These are phyloP conservation scores for Selenicereus undatus DNA, from an alignment of 148 eudicot species.

Conservation along the genomic window DNA sequence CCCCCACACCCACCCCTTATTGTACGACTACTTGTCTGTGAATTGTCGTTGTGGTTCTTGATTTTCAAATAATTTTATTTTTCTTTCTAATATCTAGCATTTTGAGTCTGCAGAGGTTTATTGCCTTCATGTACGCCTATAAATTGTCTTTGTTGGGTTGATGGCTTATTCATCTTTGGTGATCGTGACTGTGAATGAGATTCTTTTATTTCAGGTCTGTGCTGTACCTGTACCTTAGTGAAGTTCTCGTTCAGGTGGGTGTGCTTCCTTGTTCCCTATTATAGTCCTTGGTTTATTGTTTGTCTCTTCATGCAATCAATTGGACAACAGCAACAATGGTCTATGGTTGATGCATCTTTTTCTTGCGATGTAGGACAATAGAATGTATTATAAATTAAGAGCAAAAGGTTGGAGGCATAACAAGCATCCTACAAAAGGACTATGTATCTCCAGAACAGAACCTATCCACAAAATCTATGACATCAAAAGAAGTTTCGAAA, in stretches of 20 bases:
- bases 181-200: not conserved
- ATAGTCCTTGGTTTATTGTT: not conserved
- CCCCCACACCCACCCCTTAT: no score
- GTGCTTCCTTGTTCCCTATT: constrained; percentile 17
- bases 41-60: no score
- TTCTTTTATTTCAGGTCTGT: constrained; percentile 60
- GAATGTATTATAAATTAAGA: no score
- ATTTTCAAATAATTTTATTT: not conserved
- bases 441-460: no score
- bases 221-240: constrained; percentile 66
- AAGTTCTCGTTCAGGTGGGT: constrained; percentile 70
- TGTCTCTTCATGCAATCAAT: not conserved
- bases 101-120: not conserved
- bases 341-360: not conserved
- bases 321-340: not conserved
- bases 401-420: no score
- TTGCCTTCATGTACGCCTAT: not conserved
- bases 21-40: not conserved
- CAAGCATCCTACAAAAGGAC: no score
- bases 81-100: not conserved
- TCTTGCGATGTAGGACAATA: no score
- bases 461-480: no score
- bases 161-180: not conserved
- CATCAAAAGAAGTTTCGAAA: no score
- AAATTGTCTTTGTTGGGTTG: not conserved